Evolutionary conservation across 306 rosid species (phyloP).

Genomic region (Mimosa pudica): DNA sequence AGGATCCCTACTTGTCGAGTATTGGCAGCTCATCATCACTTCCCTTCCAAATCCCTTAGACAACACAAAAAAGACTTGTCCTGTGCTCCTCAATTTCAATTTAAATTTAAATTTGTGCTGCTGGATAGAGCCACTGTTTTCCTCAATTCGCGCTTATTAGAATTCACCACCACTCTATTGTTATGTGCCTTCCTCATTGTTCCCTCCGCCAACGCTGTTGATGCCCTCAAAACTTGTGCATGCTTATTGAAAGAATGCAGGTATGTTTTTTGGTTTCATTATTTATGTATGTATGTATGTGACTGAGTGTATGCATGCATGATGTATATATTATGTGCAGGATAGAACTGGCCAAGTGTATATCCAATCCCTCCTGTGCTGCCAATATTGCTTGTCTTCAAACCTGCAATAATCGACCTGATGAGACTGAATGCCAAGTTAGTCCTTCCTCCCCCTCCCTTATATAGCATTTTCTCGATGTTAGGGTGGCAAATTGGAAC

Average conservation of each 20-base stretch:
- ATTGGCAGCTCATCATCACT: constrained; percentile 35
- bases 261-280: constrained; percentile 35
- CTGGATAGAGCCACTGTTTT: constrained; percentile 34
- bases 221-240: constrained; percentile 92
- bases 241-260: constrained; percentile 97
- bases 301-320: neutral
- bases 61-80: constrained; percentile 38
- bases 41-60: constrained; percentile 33
- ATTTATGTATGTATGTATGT: neutral
- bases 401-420: constrained; percentile 95
- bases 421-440: constrained; percentile 96
- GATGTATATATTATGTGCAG: constrained; percentile 44
- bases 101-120: neutral
- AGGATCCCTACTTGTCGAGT: constrained; percentile 35
- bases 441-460: constrained; percentile 40
- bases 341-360: constrained; percentile 84
- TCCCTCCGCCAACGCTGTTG: constrained; percentile 86
- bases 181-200: constrained; percentile 55
- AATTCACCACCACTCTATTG: constrained; percentile 55
- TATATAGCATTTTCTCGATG: neutral
- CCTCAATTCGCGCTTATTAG: constrained; percentile 43
- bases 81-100: neutral
- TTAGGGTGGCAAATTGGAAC: no score
- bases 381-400: constrained; percentile 95
- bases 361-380: constrained; percentile 88